Conservation (phyloP, 768 basidiomycete species). For the Ramaria sp. region DNA sequence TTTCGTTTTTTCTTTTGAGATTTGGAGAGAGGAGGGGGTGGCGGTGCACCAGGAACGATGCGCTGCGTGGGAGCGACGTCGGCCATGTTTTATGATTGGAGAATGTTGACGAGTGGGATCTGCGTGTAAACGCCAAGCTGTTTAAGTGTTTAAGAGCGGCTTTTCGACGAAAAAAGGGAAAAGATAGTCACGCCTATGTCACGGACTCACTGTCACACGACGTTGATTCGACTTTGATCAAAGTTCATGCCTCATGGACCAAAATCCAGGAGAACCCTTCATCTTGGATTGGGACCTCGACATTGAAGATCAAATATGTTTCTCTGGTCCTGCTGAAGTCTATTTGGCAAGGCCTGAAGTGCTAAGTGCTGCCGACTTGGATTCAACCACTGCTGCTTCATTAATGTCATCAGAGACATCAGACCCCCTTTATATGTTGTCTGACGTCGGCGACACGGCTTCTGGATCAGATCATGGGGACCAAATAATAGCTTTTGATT, state of each 20-base stretch:
- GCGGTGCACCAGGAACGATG: slow-evolving; percentile 70
- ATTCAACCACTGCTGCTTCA: no score
- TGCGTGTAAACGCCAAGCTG: background rate
- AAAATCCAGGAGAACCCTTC: background rate
- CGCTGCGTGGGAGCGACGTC: slow-evolving; percentile 19
- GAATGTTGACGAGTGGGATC: background rate
- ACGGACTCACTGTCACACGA: background rate
- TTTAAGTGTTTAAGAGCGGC: background rate
- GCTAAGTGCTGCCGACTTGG: no score
- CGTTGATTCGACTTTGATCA: background rate
- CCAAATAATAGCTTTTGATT: no score
- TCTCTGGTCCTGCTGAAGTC: background rate
- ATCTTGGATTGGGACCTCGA: background rate
- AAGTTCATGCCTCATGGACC: background rate
- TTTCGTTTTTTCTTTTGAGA: slow-evolving; percentile 61
- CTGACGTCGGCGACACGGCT: no score
- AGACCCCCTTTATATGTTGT: no score
- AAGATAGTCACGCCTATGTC: background rate
- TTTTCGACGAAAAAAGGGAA: background rate
- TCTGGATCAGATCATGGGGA: no score
- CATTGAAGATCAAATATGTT: background rate
- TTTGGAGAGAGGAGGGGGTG: slow-evolving; percentile 48
- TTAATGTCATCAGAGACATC: no score
- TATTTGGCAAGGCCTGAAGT: no score
- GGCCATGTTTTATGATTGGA: background rate